These are phyloP conservation scores for Petunia secreta DNA, from an alignment of 257 asterid genomes.

Conservation along the genomic window DNA sequence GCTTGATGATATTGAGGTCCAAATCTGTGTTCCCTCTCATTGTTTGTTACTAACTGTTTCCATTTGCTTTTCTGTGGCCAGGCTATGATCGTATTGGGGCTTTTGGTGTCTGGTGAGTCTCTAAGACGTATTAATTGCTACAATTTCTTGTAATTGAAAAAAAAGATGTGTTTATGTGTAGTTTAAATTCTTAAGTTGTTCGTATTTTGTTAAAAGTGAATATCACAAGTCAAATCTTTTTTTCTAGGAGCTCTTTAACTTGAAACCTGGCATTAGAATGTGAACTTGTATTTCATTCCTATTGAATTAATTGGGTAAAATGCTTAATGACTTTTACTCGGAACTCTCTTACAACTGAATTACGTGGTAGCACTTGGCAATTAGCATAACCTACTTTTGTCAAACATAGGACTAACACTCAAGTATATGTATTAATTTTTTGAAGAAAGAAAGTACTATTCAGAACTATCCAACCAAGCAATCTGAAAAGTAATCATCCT, in stretches of 20 bases:
- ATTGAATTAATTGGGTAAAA: neutral
- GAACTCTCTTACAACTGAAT: neutral
- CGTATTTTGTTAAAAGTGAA: neutral
- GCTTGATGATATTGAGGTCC: neutral
- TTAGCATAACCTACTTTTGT: constrained; percentile 9
- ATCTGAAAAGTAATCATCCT: neutral
- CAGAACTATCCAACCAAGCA: neutral
- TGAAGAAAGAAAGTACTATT: neutral
- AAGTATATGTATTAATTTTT: neutral
- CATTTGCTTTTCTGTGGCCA: constrained; percentile 42
- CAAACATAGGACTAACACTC: neutral
- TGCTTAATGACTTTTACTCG: neutral
- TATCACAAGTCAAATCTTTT: neutral
- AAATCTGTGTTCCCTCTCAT: neutral
- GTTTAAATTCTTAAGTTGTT: neutral
- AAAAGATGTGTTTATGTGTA: neutral
- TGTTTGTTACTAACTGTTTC: constrained; percentile 19
- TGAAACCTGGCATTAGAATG: neutral
- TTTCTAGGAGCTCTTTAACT: constrained; percentile 6
- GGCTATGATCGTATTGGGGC: constrained; percentile 76
- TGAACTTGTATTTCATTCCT: constrained; percentile 16
- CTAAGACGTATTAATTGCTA: constrained; percentile 8
- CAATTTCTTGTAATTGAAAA: constrained; percentile 17
- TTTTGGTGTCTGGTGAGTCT: constrained; percentile 81
- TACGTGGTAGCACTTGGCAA: neutral